These are phyloP conservation scores for Thinopyrum obtusiflorum DNA, from an alignment of 202 grass and related monocot species.

Conservation along the genomic window DNA sequence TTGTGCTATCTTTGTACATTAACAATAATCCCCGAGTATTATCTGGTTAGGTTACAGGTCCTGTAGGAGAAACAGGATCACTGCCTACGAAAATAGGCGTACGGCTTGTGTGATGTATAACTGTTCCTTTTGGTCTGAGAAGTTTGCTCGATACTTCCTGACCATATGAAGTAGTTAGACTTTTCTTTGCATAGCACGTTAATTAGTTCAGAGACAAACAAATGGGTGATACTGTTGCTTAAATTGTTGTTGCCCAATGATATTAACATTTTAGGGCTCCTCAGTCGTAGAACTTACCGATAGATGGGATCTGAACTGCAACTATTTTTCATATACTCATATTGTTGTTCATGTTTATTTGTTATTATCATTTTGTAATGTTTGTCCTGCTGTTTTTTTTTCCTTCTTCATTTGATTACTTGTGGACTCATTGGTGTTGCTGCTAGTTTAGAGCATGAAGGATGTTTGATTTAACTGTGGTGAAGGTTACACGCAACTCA, in stretches of 20 bases:
- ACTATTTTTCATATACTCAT: slow-evolving; percentile 17
- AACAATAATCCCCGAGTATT: slow-evolving; percentile 37
- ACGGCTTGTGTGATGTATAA: slow-evolving; percentile 39
- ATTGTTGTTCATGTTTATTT: neutral
- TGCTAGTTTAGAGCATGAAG: neutral
- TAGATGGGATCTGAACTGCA: slow-evolving; percentile 28
- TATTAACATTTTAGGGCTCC: slow-evolving; percentile 18
- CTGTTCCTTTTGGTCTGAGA: slow-evolving; percentile 30
- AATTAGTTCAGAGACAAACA: slow-evolving; percentile 26
- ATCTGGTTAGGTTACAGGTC: slow-evolving; percentile 22
- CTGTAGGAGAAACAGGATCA: slow-evolving; percentile 35
- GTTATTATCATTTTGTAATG: neutral
- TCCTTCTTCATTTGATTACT: neutral
- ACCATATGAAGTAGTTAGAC: slow-evolving; percentile 39
- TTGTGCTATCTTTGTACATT: slow-evolving; percentile 74
- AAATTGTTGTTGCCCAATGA: slow-evolving; percentile 15
- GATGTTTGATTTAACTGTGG: neutral
- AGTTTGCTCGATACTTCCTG: slow-evolving; percentile 22
- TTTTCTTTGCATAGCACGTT: slow-evolving; percentile 27
- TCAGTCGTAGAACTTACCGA: slow-evolving; percentile 24
- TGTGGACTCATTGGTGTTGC: neutral
- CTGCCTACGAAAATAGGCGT: slow-evolving; percentile 35
- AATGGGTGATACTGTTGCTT: neutral
- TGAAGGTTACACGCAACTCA: too few relatives aligned
- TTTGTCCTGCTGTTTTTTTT: neutral